Percentiles rank a stretch among this genome's conserved stretches.
These are phyloP conservation scores for Kentomonas sorsogonicus DNA, from an alignment of 208 protist species.

Conservation along the genomic window DNA sequence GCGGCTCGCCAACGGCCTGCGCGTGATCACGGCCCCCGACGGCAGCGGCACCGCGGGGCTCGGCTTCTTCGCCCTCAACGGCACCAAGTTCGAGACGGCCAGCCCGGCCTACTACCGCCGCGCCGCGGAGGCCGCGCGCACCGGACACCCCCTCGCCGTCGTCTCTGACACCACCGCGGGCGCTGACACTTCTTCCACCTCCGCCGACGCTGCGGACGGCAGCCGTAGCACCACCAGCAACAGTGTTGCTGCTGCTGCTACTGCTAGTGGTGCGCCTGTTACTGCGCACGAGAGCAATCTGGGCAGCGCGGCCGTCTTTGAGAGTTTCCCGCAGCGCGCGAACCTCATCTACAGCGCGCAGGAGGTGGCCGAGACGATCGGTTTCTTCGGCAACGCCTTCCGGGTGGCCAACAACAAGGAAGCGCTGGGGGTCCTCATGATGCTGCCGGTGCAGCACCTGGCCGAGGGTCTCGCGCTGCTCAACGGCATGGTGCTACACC, in stretches of 20 bases:
- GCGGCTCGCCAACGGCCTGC: conserved; percentile 67
- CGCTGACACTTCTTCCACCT: too few relatives aligned
- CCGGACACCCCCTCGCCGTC: too few relatives aligned
- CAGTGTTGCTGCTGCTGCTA: too few relatives aligned
- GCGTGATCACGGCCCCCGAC: conserved; percentile 82
- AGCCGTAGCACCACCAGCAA: too few relatives aligned
- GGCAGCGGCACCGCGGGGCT: conserved; percentile 77
- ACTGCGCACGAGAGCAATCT: too few relatives aligned
- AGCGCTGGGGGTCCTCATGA: conserved; percentile 70
- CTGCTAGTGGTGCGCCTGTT: too few relatives aligned
- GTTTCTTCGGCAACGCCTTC: conserved; percentile 72
- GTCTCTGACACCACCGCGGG: too few relatives aligned
- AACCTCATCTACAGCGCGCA: conserved; percentile 45
- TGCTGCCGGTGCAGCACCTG: conserved; percentile 78
- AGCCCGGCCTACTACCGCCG: too few relatives aligned
- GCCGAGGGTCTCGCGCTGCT: conserved; percentile 72
- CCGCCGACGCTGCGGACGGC: too few relatives aligned
- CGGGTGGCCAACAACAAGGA: conserved; percentile 86
- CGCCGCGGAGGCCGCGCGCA: too few relatives aligned
- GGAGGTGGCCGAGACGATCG: conserved; percentile 60
- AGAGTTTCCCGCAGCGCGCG: conserved; percentile 64
- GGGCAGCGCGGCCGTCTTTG: conserved; percentile 70
- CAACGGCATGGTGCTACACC: conserved; percentile 71
- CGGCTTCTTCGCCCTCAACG: conserved; percentile 82
- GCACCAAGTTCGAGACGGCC: conserved; percentile 73